Base-by-base conservation (phyloP, 208 protist species). In the Wallacemonas collosoma region DNA sequence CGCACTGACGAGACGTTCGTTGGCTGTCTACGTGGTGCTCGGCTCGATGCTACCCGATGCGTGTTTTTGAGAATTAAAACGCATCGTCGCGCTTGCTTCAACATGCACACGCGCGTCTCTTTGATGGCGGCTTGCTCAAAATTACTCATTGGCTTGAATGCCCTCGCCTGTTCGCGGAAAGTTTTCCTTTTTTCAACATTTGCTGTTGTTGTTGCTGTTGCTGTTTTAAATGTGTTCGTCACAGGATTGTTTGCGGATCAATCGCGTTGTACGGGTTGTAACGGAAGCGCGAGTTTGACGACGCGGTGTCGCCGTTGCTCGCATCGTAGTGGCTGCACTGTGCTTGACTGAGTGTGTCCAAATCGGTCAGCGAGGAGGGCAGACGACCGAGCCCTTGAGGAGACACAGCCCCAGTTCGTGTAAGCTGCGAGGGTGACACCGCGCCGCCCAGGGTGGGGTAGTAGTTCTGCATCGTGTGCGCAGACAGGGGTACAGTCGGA, bases 201-300 rank as follows among this genome's bases (percentile, higher is more conserved):
- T 14, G 1, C 0, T 68, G 26, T 58, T 48, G 14, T 26, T 11
- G 35, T 53, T 15, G 6, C 51, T 79, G 36, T 61, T 39, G n/a
- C 71, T 75, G 9, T 61, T 51, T 15, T 73, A 58, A 4, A 51
- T 64, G 44, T 76, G 1, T 4, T 56, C 8, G 9, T 43, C 50
- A 73, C 38, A n/a, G 5, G 14, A 74, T 9, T 39, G 47, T 43
- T 5, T 55, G 62, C 15, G 26, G 50, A 48, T 61, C 54, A 14
- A 55, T 5, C 38, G 9, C 45, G 44, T 54, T 72, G 62, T 84
- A 84, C 15, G 79, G 79, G 64, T 84, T 84, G 57, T 84, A 75
- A 39, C 79, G 74, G 57, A 80, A 84, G 36, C 79, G 75, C 38
- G 51, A 43, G 50, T 66, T 62, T 11, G 64, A 65, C 3, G 54